Conservation (phyloP, 2,329 filamentous ascomycete species). For the Cercospora nicotianae region DNA sequence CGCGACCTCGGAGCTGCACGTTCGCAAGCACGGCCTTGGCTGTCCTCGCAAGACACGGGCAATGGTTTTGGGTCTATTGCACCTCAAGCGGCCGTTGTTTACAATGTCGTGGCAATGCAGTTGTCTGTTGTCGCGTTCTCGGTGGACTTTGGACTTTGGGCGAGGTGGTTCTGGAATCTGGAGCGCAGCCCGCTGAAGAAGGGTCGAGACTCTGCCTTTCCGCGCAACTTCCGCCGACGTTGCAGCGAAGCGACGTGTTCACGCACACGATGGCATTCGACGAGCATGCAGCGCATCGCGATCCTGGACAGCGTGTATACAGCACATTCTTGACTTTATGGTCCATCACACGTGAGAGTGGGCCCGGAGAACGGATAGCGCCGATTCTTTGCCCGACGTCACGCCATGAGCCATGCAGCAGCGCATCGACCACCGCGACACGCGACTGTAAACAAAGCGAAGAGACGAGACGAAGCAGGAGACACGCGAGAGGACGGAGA, state of each 20-base stretch:
- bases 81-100: background rate
- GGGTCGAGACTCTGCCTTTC: background rate
- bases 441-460: constrained; percentile 23
- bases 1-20: constrained; percentile 9
- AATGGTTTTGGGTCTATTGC: too few relatives aligned
- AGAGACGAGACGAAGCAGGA: constrained; percentile 10
- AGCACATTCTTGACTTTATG: background rate
- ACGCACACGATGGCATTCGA: background rate
- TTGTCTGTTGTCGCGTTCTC: background rate
- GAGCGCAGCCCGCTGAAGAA: background rate
- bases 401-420: background rate
- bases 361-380: background rate
- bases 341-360: background rate
- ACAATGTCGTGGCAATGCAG: background rate
- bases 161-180: background rate
- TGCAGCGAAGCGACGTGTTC: background rate
- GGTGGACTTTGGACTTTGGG: background rate
- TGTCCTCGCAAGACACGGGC: background rate
- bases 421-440: constrained; percentile 7
- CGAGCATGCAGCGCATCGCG: background rate
- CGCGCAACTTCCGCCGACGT: background rate
- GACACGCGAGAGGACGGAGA: background rate
- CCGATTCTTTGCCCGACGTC: constrained; percentile 12
- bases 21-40: background rate
- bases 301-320: background rate